Conservation (phyloP, 495 filamentous ascomycete species). For the Sphaerosporella brunnea region DNA sequence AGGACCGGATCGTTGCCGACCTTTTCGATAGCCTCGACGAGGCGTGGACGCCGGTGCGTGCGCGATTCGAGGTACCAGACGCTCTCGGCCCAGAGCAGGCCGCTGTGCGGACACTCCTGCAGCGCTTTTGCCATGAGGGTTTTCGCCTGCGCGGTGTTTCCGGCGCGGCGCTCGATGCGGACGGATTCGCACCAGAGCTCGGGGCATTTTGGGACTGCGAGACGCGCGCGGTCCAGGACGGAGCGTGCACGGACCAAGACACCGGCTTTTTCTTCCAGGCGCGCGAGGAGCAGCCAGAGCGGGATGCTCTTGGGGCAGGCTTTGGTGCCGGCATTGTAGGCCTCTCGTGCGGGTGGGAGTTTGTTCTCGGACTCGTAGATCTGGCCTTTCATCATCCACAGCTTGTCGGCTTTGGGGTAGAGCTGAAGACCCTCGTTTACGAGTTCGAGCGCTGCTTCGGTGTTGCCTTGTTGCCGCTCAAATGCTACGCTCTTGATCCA, state of each 20-base stretch:
- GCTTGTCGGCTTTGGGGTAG: conserved; percentile 73
- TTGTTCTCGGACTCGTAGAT: conserved; percentile 71
- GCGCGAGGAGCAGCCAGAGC: conserved; percentile 72
- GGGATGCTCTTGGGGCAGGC: conserved; percentile 68
- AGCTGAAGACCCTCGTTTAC: conserved; percentile 70
- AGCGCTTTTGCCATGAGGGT: conserved; percentile 80
- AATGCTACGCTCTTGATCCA: conserved; percentile 92
- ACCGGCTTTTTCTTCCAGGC: conserved; percentile 72
- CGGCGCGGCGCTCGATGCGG: conserved; percentile 75
- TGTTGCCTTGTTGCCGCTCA: conserved; percentile 65
- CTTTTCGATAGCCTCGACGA: conserved; percentile 88
- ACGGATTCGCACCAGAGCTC: conserved; percentile 85
- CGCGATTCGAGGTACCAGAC: conserved; percentile 88
- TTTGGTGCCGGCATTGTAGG: conserved; percentile 74
- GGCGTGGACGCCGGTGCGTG: conserved; percentile 75
- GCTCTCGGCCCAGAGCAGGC: conserved; percentile 76
- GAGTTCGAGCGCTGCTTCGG: conserved; percentile 64
- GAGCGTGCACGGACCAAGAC: conserved; percentile 78
- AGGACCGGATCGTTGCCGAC: conserved; percentile 79
- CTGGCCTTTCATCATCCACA: conserved; percentile 98
- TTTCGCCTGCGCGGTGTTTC: conserved; percentile 67
- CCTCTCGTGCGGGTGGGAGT: conserved; percentile 71
- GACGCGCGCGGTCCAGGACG: conserved; percentile 73
- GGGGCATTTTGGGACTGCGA: conserved; percentile 65
- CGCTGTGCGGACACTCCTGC: conserved; percentile 78